Conservation (phyloP, 1,284 basidiomycete species). For the Cryptococcus deneoformans region DNA sequence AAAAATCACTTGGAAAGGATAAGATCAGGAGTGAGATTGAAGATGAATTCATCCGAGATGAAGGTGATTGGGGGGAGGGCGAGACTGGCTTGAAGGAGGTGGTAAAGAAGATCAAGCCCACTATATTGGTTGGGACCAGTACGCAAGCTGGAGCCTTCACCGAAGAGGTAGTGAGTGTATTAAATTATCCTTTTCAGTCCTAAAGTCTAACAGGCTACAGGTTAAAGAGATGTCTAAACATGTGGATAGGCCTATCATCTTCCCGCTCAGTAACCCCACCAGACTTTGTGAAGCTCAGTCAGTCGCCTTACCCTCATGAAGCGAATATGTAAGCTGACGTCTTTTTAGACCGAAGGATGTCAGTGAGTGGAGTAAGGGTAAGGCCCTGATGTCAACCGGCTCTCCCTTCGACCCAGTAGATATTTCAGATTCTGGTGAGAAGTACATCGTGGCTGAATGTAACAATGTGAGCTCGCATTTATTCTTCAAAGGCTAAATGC, state of each 20-base stretch:
- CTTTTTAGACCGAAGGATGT: constrained; percentile 54
- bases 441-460: constrained; percentile 54
- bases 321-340: not conserved
- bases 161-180: constrained; percentile 56
- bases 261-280: constrained; percentile 77
- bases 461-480: constrained; percentile 28
- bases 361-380: constrained; percentile 71
- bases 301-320: constrained; percentile 5
- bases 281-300: constrained; percentile 63
- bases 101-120: constrained; percentile 64
- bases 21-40: constrained; percentile 57
- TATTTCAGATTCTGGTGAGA: constrained; percentile 56
- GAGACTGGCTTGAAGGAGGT: constrained; percentile 63
- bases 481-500: not conserved
- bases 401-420: constrained; percentile 76
- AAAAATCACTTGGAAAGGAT: constrained; percentile 52
- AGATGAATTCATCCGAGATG: constrained; percentile 57
- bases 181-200: no score
- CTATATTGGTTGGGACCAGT: constrained; percentile 76
- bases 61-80: constrained; percentile 50
- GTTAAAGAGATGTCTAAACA: constrained; percentile 65
- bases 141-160: constrained; percentile 77
- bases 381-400: constrained; percentile 73
- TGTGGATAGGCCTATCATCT: constrained; percentile 70
- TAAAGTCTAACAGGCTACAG: constrained; percentile 3